Percentiles rank a stretch among this genome's conserved stretches.
These are phyloP conservation scores for Nannochloris sp. DNA, from an alignment of 139 green algal species.

Conservation along the genomic window DNA sequence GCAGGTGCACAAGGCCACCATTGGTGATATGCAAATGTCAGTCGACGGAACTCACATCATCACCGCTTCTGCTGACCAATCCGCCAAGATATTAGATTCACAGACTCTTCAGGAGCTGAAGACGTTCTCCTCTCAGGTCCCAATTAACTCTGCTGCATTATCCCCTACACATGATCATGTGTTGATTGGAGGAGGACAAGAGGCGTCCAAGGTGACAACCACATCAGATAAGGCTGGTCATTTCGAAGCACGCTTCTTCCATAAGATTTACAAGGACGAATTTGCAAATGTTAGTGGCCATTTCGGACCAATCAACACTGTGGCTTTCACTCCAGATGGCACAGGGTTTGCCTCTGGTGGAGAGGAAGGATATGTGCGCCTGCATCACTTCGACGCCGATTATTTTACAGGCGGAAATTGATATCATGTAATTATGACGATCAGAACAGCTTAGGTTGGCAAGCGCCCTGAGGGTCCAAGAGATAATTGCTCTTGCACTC, in stretches of 20 bases:
- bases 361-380: conserved; percentile 95
- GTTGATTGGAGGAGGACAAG: conserved; percentile 83
- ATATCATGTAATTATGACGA: background rate
- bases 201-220: conserved; percentile 73
- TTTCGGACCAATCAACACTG: conserved; percentile 95
- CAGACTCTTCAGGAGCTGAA: conserved; percentile 81
- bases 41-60: conserved; percentile 85
- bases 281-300: conserved; percentile 93
- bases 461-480: too few species aligned
- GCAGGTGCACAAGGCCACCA: conserved; percentile 73
- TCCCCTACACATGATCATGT: conserved; percentile 92
- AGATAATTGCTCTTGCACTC: too few species aligned
- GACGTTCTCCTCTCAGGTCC: conserved; percentile 79
- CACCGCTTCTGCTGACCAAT: conserved; percentile 88
- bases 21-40: conserved; percentile 66
- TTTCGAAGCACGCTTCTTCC: conserved; percentile 94
- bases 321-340: conserved; percentile 87
- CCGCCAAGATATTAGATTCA: conserved; percentile 76
- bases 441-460: too few species aligned
- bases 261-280: conserved; percentile 96
- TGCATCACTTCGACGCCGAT: conserved; percentile 91
- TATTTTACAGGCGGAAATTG: conserved; percentile 8
- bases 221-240: conserved; percentile 76
- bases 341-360: conserved; percentile 54
- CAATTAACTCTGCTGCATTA: conserved; percentile 83